Evolutionary conservation across 495 filamentous ascomycete species (phyloP).

Genomic region (Daldinia loculata): DNA sequence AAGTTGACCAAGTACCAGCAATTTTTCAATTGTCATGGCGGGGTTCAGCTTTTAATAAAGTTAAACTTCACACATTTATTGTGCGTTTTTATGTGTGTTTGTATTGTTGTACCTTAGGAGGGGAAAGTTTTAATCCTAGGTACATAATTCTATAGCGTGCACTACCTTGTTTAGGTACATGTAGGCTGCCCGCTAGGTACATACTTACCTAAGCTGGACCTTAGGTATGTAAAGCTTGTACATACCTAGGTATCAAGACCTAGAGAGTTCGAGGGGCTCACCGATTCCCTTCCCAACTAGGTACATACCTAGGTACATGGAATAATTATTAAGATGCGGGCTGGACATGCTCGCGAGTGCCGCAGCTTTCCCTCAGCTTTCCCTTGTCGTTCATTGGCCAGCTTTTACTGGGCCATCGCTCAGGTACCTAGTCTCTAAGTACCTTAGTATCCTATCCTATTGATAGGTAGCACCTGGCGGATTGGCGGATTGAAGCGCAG

Average conservation of each 20-base stretch:
- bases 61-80: background rate
- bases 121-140: background rate
- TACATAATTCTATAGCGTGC: too few relatives aligned
- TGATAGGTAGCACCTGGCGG: background rate
- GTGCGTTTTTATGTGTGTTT: background rate
- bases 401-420: slow-evolving; percentile 7
- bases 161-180: too few relatives aligned
- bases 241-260: background rate
- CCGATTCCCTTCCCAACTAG: background rate
- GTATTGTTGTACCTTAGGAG: slow-evolving; percentile 1
- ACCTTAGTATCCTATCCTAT: slow-evolving; percentile 22
- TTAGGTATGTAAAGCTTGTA: background rate
- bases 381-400: slow-evolving; percentile 1
- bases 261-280: slow-evolving; percentile 7
- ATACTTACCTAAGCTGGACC: background rate
- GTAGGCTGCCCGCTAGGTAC: background rate
- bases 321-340: slow-evolving; percentile 1
- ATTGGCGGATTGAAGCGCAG: slow-evolving; percentile 12
- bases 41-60: slow-evolving; percentile 19
- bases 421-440: slow-evolving; percentile 27
- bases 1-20: slow-evolving; percentile 16
- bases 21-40: slow-evolving; percentile 26
- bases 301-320: background rate
- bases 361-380: background rate
- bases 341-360: slow-evolving; percentile 3